These are phyloP conservation scores for Lodderomyces jiufengensis DNA, from an alignment of 1,139 yeast genomes.

Conservation along the genomic window DNA sequence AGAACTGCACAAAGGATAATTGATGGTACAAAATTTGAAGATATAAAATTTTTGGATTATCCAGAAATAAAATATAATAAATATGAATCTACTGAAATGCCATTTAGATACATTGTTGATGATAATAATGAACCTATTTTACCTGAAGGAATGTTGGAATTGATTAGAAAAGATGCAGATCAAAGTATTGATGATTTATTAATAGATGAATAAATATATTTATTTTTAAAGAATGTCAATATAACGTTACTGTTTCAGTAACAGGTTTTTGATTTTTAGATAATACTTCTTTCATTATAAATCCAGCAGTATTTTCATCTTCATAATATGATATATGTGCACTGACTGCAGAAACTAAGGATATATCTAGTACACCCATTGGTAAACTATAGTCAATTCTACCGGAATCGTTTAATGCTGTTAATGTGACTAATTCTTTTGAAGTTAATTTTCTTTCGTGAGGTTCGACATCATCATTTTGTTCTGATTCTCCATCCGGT, in stretches of 20 bases:
- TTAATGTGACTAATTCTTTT: conserved; percentile 32
- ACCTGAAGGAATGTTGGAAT: conserved; percentile 87
- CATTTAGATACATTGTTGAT: conserved; percentile 81
- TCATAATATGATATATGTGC: conserved; percentile 90
- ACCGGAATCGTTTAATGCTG: conserved; percentile 59
- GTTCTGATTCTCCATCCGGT: conserved; percentile 2
- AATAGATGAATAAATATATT: conserved; percentile 17
- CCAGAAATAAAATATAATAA: conserved; percentile 89
- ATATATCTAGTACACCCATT: conserved; percentile 76
- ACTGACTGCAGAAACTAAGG: conserved; percentile 73
- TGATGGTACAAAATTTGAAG: conserved; percentile 53
- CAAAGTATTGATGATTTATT: conserved; percentile 67
- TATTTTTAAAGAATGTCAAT: conserved; percentile 6
- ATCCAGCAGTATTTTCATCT: conserved; percentile 80
- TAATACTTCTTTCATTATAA: conserved; percentile 57
- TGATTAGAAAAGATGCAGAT: conserved; percentile 81
- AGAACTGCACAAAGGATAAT: conserved; percentile 81
- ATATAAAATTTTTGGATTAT: conserved; percentile 81
- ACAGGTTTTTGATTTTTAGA: conserved; percentile 18
- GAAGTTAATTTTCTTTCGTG: conserved; percentile 19
- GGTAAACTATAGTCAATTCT: conserved; percentile 80
- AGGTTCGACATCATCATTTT: conserved; percentile 7
- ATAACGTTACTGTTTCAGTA: conserved; percentile 19
- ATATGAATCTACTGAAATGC: conserved; percentile 96
- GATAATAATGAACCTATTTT: conserved; percentile 67